Conservation (phyloP, 352 stramenopile species). For the Phytophthora idaei region DNA sequence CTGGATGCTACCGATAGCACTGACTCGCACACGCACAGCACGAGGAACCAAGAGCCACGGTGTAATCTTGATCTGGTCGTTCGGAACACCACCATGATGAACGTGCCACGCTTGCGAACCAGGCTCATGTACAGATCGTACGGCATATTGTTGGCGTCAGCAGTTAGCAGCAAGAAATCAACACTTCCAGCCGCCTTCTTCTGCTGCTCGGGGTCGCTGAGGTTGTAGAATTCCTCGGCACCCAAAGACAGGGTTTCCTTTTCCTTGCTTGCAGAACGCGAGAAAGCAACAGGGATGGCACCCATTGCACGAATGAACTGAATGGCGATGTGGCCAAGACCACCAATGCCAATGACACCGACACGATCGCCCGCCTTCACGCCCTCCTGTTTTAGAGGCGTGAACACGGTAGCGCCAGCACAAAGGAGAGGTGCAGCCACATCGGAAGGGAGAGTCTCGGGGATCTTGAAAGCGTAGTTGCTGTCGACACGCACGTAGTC, state of each 20-base stretch:
- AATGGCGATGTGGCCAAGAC: constrained; percentile 30
- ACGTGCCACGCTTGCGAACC: constrained; percentile 18
- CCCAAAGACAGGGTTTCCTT: constrained; percentile 13
- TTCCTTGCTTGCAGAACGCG: constrained; percentile 20
- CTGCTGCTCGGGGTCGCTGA: constrained; percentile 23
- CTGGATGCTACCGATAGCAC: constrained; percentile 18
- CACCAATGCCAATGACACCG: constrained; percentile 52
- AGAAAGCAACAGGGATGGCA: constrained; percentile 56
- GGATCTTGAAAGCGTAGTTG: constrained; percentile 30
- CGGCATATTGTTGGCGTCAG: constrained; percentile 39
- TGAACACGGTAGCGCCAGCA: constrained; percentile 24
- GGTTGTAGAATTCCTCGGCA: constrained; percentile 21
- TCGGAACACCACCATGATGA: constrained; percentile 40
- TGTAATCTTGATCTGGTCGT: constrained; percentile 52
- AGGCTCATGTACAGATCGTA: constrained; percentile 39
- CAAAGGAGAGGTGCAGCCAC: constrained; percentile 13
- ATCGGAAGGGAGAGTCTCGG: constrained; percentile 13
- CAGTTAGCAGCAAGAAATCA: constrained; percentile 37
- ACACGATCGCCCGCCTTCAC: constrained; percentile 26
- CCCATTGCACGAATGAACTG: constrained; percentile 73
- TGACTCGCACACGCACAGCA: constrained; percentile 14
- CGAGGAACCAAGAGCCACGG: constrained; percentile 26
- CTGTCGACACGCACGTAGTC: constrained; percentile 35
- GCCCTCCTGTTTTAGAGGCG: constrained; percentile 21
- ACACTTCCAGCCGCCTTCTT: constrained; percentile 33